Evolutionary conservation across 2,329 filamentous ascomycete species (phyloP).

Genomic region (Neofusicoccum cordaticola): DNA sequence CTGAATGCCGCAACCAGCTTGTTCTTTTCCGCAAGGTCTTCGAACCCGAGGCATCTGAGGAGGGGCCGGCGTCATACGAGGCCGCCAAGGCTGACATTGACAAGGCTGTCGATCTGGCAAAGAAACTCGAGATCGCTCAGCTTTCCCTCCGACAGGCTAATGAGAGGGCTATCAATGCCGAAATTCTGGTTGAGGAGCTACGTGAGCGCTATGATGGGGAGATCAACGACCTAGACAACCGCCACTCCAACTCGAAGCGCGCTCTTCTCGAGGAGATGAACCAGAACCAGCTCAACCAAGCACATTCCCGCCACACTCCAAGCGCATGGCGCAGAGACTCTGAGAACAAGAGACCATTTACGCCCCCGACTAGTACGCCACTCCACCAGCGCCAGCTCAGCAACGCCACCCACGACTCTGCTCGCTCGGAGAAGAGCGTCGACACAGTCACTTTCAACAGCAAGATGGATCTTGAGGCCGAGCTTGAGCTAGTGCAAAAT

Average conservation of each 20-base stretch:
- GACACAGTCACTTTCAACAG: slow-evolving; percentile 83
- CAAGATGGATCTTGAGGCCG: slow-evolving; percentile 84
- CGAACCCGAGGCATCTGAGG: slow-evolving; percentile 68
- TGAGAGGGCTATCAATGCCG: slow-evolving; percentile 76
- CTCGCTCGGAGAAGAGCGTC: slow-evolving; percentile 77
- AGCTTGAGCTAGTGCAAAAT: slow-evolving; percentile 89
- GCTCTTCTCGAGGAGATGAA: slow-evolving; percentile 84
- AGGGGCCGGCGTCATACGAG: slow-evolving; percentile 60
- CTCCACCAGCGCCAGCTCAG: slow-evolving; percentile 65
- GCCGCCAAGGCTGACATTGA: slow-evolving; percentile 66
- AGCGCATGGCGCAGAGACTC: slow-evolving; percentile 63
- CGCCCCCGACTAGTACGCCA: slow-evolving; percentile 70
- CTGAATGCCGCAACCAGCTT: slow-evolving; percentile 75
- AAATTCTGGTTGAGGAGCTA: slow-evolving; percentile 76
- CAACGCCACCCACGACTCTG: slow-evolving; percentile 65
- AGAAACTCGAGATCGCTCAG: slow-evolving; percentile 84
- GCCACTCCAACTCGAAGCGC: slow-evolving; percentile 64
- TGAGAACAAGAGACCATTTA: slow-evolving; percentile 61
- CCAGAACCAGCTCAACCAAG: slow-evolving; percentile 68
- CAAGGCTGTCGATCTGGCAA: slow-evolving; percentile 70
- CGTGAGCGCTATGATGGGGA: slow-evolving; percentile 72
- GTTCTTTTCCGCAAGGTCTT: slow-evolving; percentile 82
- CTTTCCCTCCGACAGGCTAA: slow-evolving; percentile 81
- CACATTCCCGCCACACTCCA: slow-evolving; percentile 59
- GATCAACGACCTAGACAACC: slow-evolving; percentile 61